Base-by-base conservation (phyloP, 306 rosid species). In the Citrullus amarus region DNA sequence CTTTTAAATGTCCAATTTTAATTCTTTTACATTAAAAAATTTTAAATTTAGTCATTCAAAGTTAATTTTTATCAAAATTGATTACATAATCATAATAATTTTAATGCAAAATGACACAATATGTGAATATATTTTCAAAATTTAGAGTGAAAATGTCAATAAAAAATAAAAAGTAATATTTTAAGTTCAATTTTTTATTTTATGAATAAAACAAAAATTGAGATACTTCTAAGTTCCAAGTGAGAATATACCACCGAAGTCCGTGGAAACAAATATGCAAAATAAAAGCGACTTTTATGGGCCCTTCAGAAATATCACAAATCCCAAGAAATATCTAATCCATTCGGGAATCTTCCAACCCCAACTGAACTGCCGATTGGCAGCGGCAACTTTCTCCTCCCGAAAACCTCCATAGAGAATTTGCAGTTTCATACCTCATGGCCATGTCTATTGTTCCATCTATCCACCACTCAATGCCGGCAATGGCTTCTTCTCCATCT, bases 401-500 rank as follows among this genome's bases (percentile, higher is more conserved):
- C 13, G 0, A 60, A 22, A 60, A 14, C n/a, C 70, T 48, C 44
- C 46, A 2, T 28, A 61, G 8, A 22, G 10, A 71, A 46, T 6
- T 28, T 13, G 39, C 58, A 22, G 58, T 13, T 71, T 46, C 76
- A 25, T 14, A 51, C 43, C 84, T 20, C 13, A 89, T 88, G 93
- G 81, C 88, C 43, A 60, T 80, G 22, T 75, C 80, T 41, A 74
- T 38, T 18, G 80, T 60, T 54, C 36, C 89, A 58, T 13, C 57
- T 79, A 60, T 81, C 84, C 83, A 78, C 28, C 53, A 58, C 28
- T 78, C 79, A 36, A 60, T 72, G 32, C 83, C 89, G 38, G 81
- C 89, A 76, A 81, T 80, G 58, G 68, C 79, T 82, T 75, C 80
- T 82, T 71, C 80, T 80, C 79, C 73, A 48, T n/a, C 76, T 80